These are phyloP conservation scores for Lipomyces anomalus DNA, from an alignment of 805 yeast species.

Conservation along the genomic window DNA sequence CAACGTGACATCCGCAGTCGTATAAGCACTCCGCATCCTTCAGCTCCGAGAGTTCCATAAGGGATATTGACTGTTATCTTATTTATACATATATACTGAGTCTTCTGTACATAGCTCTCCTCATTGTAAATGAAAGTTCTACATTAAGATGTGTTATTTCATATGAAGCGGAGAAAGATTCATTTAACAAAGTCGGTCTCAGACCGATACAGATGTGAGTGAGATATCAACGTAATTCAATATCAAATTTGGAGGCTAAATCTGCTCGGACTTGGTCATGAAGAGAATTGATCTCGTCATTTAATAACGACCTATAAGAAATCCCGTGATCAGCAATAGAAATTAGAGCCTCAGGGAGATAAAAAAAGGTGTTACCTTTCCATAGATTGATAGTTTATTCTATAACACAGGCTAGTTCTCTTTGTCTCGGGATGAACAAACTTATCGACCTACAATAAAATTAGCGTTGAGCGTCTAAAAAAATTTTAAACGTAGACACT, in stretches of 20 bases:
- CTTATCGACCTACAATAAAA: conserved; percentile 53
- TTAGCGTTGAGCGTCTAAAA: background rate
- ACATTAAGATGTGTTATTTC: conserved; percentile 44
- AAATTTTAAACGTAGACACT: background rate
- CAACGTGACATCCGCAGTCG: too few relatives aligned
- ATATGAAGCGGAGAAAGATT: too few relatives aligned
- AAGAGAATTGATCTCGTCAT: conserved; percentile 70
- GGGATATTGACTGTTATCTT: background rate
- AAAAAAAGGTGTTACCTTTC: conserved; percentile 38
- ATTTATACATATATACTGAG: background rate
- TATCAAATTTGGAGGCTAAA: too few relatives aligned
- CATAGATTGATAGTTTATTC: conserved; percentile 93
- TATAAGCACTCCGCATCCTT: too few relatives aligned
- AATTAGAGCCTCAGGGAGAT: background rate
- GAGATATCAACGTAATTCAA: too few relatives aligned
- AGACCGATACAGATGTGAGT: too few relatives aligned
- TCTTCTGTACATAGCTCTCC: background rate
- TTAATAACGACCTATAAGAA: conserved; percentile 62
- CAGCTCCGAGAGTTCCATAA: too few relatives aligned
- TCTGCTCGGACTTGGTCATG: conserved; percentile 60
- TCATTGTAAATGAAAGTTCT: conserved; percentile 46
- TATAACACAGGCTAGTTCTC: conserved; percentile 72
- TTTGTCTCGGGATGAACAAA: conserved; percentile 81
- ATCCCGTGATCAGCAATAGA: background rate
- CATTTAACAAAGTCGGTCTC: too few relatives aligned